Conservation (phyloP, 768 basidiomycete species). For the Lactifluus piperatus region DNA sequence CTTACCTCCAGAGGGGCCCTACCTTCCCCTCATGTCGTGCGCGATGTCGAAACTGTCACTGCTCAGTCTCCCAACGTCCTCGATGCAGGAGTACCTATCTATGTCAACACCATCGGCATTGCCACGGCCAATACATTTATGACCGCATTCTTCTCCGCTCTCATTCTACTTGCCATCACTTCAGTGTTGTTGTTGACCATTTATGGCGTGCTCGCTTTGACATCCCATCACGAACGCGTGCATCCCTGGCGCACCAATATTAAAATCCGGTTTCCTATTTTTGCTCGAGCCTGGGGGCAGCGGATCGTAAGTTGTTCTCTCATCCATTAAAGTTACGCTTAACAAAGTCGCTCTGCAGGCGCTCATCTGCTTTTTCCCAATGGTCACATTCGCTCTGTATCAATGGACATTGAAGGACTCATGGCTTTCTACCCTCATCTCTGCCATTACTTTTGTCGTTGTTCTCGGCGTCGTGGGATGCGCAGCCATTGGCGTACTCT, state of each 20-base stretch:
- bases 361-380: constrained; percentile 57
- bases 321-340: not conserved
- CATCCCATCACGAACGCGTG: constrained; percentile 19
- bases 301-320: constrained; percentile 51
- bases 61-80: constrained; percentile 54
- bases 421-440: constrained; percentile 74
- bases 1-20: not conserved
- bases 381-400: constrained; percentile 72
- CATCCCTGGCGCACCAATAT: constrained; percentile 19
- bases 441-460: constrained; percentile 55
- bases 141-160: constrained; percentile 69
- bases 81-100: constrained; percentile 75
- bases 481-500: constrained; percentile 41
- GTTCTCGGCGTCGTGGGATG: constrained; percentile 42
- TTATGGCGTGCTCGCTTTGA: constrained; percentile 33
- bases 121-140: constrained; percentile 85
- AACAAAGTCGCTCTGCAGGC: constrained; percentile 32
- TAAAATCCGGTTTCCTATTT: constrained; percentile 34
- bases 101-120: constrained; percentile 67
- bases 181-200: constrained; percentile 42
- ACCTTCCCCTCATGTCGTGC: constrained; percentile 14
- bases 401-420: constrained; percentile 91
- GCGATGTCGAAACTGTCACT: constrained; percentile 58
- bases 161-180: constrained; percentile 60
- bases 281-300: constrained; percentile 51